Evolutionary conservation across 169 alveolate species (phyloP).

Genomic region (Plasmodium knowlesi): DNA sequence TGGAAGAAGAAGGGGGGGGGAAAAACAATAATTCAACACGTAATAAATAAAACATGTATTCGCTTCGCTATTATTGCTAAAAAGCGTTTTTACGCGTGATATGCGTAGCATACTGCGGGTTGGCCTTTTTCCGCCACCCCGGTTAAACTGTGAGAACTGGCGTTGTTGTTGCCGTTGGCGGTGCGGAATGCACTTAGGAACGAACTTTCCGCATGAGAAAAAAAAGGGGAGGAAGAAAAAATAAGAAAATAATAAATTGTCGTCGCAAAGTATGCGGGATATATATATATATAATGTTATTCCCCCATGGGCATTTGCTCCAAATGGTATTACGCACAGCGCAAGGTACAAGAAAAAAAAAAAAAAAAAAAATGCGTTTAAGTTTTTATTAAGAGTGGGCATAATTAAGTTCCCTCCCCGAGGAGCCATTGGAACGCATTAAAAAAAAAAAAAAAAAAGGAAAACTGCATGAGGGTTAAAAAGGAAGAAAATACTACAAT

Average conservation of each 20-base stretch:
- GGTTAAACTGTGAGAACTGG: not conserved
- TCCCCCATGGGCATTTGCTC: not conserved
- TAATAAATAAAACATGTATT: no score
- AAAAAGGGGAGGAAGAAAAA: not conserved
- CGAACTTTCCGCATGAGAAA: not conserved
- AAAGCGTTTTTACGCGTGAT: not conserved
- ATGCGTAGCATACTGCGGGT: not conserved
- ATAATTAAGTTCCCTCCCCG: not conserved
- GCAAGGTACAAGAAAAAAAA: not conserved
- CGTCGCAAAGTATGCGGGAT: not conserved
- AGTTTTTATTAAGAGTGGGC: not conserved
- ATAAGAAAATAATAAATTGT: no score
- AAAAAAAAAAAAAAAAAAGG: not conserved
- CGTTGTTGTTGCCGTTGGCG: not conserved
- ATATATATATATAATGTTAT: no score
- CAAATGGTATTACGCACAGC: not conserved
- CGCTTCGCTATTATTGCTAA: not conserved
- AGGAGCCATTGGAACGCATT: not conserved
- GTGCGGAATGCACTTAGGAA: not conserved
- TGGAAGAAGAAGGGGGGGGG: not conserved
- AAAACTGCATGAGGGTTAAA: not conserved
- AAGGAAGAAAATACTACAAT: not conserved
- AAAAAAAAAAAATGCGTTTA: no score
- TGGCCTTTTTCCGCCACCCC: not conserved
- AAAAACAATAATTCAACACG: not conserved